Evolutionary conservation across 208 protist genomes (phyloP), one percentile per base, ranked within the genome.

Genomic region (Hexamita inflata): DNA sequence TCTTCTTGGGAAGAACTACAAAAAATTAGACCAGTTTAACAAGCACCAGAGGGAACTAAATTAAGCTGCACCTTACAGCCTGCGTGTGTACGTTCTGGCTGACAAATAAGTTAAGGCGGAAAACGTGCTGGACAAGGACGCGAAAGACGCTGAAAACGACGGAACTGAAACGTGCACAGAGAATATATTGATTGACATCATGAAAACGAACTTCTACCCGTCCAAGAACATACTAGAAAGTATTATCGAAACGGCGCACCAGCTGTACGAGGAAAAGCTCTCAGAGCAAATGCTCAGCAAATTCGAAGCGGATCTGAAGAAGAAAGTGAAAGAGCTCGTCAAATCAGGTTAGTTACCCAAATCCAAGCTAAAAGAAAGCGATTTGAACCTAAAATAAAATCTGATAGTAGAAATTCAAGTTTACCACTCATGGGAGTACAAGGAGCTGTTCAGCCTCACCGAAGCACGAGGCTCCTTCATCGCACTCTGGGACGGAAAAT

Each of bases 401-500:
- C 35, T 70, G 9, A 38, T 70, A 28, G 35, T 70, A 15, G 64
- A 70, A 34, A 70, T 70, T 34, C 15, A 38, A 9, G 38, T 70
- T 49, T 70, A 45, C 38, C 64, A 70, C 38, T 70, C 64, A 11
- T 70, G 64, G 64, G 64, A 70, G 64, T 70, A 70, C 35, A 70
- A 2, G 2, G 38, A 70, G 24, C 9, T 70, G 11, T 70, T 70
- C n/a, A 35, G 15, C 11, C 64, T 70, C 9, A 40, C 38, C 11
- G 64, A 70, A 42, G 64, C 64, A 11, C 11, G 42, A 38, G 64
- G 64, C 28, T 38, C 26, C 9, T 70, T 70, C 38, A 70, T 70
- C 11, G 15, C 38, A 2, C 64, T 70, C n/a, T 70, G 64, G 64
- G 64, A 70, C n/a, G 64, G 64, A 49, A 35, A 38, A 11, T 24